phyloP scores from a whole-genome alignment of 495 filamentous ascomycete species.

The Aspergillus steynii region DNA sequence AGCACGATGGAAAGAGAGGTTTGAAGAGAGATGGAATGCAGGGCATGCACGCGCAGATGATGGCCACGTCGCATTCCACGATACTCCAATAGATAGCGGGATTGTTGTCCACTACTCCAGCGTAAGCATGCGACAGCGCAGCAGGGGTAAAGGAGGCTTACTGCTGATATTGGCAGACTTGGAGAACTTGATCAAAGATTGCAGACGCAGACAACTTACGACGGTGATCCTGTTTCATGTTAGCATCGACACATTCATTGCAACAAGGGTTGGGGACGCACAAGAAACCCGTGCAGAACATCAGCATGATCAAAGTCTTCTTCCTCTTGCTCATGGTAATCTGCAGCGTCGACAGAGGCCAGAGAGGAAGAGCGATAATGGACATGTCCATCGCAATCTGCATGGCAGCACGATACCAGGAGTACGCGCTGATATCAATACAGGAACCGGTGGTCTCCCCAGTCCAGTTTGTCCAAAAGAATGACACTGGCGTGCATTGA shows the following conservation, averaged over 20 bases:
- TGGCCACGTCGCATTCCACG: constrained; percentile 47
- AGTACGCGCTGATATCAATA: constrained; percentile 25
- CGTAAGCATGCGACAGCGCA: not conserved
- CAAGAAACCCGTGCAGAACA: constrained; percentile 57
- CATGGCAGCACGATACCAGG: constrained; percentile 24
- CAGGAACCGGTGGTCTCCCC: constrained; percentile 25
- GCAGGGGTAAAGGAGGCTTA: constrained; percentile 12
- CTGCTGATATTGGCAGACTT: constrained; percentile 33
- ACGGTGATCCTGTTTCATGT: constrained; percentile 32
- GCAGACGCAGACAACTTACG: constrained; percentile 40
- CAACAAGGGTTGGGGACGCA: constrained; percentile 25
- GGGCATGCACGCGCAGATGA: constrained; percentile 48
- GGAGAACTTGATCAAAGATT: constrained; percentile 35
- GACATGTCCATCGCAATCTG: constrained; percentile 28
- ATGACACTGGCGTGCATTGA: constrained; percentile 36
- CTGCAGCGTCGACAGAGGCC: constrained; percentile 38
- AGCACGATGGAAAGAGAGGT: constrained; percentile 6
- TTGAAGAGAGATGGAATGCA: constrained; percentile 8
- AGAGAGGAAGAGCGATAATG: constrained; percentile 40
- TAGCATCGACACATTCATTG: constrained; percentile 1
- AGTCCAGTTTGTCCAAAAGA: constrained; percentile 33
- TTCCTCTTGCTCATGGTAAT: constrained; percentile 40
- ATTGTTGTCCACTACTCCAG: constrained; percentile 32
- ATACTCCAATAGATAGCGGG: constrained; percentile 48
- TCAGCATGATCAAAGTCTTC: constrained; percentile 50